phyloP scores from a whole-genome alignment of 192 early-diverging fungal species.

The Helicostylum pulchrum region DNA sequence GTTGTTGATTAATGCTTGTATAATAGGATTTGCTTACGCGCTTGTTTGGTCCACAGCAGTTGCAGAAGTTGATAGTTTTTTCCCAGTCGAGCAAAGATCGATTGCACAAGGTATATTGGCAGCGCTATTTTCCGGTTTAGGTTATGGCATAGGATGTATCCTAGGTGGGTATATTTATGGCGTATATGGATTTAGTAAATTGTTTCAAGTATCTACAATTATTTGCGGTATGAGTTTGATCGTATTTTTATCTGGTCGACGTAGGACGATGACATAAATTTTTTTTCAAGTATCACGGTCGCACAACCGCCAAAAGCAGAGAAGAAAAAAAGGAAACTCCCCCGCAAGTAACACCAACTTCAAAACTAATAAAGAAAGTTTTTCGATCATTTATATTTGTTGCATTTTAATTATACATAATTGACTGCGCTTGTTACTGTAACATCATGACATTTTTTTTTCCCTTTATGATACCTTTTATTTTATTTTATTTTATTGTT shows the following conservation, averaged over 20 bases:
- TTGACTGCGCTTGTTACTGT: background rate
- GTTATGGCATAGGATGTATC: constrained; percentile 30
- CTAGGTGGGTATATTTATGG: constrained; percentile 31
- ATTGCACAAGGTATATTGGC: constrained; percentile 35
- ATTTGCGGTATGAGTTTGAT: constrained; percentile 11
- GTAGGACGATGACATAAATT: too few relatives aligned
- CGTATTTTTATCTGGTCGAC: constrained; percentile 7
- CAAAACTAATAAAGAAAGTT: background rate
- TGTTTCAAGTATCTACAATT: constrained; percentile 11
- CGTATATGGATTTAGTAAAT: constrained; percentile 6
- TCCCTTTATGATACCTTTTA: background rate
- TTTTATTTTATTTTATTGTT: background rate
- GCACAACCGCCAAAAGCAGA: too few relatives aligned
- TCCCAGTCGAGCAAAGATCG: constrained; percentile 30
- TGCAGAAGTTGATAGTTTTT: constrained; percentile 27
- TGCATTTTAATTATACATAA: constrained; percentile 9
- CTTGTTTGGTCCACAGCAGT: constrained; percentile 33
- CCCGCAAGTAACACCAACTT: too few relatives aligned
- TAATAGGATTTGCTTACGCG: constrained; percentile 24
- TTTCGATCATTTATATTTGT: background rate
- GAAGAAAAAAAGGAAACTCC: background rate
- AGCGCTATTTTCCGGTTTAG: constrained; percentile 28
- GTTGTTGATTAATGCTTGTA: background rate
- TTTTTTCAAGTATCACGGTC: constrained; percentile 14
- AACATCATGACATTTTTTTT: background rate